phyloP scores from a whole-genome alignment of 257 asterid genomes.

The Solanum megistacrolobum region DNA sequence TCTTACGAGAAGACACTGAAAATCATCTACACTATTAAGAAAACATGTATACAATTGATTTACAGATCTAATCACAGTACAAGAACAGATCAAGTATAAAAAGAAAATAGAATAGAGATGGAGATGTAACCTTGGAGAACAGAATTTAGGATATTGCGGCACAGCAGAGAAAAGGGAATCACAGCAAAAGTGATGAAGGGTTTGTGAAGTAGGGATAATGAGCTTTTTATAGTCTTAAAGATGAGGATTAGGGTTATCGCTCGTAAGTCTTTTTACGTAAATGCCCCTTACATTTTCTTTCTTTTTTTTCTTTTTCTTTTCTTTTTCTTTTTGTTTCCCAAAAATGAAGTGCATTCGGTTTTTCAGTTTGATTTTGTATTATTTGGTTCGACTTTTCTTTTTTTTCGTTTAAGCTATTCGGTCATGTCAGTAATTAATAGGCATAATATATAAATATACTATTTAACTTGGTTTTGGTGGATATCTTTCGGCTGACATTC shows the following conservation, averaged over 20 bases:
- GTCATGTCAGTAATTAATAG: too few species aligned
- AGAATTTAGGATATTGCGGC: neutral
- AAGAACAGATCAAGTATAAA: neutral
- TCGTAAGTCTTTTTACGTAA: neutral
- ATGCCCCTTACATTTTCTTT: neutral
- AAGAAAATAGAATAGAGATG: neutral
- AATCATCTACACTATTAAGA: neutral
- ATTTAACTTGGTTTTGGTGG: too few species aligned
- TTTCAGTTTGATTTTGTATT: too few species aligned
- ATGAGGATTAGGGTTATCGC: neutral
- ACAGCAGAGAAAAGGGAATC: neutral
- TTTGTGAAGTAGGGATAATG: neutral
- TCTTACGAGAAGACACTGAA: neutral
- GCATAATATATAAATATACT: too few species aligned
- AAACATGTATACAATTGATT: neutral
- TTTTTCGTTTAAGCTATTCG: too few species aligned
- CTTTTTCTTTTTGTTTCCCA: neutral
- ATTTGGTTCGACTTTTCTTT: too few species aligned
- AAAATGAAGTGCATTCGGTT: too few species aligned
- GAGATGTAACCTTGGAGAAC: neutral
- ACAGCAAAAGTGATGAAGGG: neutral
- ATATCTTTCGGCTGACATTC: too few species aligned
- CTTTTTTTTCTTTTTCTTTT: neutral
- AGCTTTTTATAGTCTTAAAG: neutral
- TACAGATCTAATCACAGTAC: neutral